phyloP scores from a whole-genome alignment of 176 grass and related monocot species.

The Cenchrus americanus region DNA sequence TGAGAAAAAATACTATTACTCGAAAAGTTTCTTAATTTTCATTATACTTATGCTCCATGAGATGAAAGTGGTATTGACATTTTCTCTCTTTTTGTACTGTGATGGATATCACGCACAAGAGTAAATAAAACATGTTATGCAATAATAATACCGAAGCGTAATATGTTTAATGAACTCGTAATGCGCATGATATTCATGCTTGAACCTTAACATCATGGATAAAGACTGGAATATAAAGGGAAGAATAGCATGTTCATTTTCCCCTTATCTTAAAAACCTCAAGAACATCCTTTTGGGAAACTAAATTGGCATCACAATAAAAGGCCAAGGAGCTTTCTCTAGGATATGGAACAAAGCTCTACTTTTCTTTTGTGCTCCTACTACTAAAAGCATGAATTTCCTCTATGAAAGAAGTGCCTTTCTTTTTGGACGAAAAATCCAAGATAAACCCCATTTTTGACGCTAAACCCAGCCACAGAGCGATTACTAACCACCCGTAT shows the following conservation, averaged over 20 bases:
- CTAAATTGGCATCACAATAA: not conserved
- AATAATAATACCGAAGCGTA: no score
- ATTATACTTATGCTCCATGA: no score
- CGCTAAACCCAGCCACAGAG: constrained; percentile 30
- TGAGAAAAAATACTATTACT: no score
- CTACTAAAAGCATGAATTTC: not conserved
- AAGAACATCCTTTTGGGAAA: not conserved
- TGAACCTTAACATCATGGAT: not conserved
- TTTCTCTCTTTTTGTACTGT: no score
- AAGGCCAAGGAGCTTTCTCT: not conserved
- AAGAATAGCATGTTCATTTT: not conserved
- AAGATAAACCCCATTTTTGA: not conserved
- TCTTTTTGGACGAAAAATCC: not conserved
- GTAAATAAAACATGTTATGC: no score
- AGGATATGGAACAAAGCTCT: not conserved
- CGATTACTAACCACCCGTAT: constrained; percentile 35
- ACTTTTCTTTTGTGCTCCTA: not conserved
- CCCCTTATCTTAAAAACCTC: not conserved
- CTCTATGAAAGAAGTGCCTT: not conserved
- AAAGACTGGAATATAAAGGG: not conserved
- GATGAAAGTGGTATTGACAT: no score
- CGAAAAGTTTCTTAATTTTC: no score
- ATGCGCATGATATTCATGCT: not conserved
- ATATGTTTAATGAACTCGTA: no score
- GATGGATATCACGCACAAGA: no score